Evolutionary conservation across 805 yeast species (phyloP), one percentile per base, ranked within the genome.

Genomic region (Yarrowia sp.): DNA sequence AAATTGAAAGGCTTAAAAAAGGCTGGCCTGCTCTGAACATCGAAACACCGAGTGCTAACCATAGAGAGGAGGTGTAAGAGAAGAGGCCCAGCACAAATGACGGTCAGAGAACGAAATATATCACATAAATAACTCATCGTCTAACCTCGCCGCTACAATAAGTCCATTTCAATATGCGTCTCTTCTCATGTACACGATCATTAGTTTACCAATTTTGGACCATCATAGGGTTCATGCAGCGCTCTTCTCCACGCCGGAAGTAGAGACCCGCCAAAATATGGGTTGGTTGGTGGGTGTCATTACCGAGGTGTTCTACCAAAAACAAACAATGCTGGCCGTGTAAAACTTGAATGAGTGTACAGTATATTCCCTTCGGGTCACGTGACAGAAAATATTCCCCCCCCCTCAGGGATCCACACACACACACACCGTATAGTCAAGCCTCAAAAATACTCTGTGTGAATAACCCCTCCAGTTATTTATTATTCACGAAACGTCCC

Each of bases 131-230:
- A n/a, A n/a, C n/a, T n/a, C n/a, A n/a, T n/a, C n/a, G n/a, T n/a
- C n/a, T n/a, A n/a, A n/a, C n/a, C n/a, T n/a, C n/a, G n/a, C n/a
- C n/a, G n/a, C n/a, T n/a, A n/a, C n/a, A n/a, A n/a, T n/a, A n/a
- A n/a, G n/a, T n/a, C n/a, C n/a, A n/a, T n/a, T n/a, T n/a, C n/a
- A n/a, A n/a, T n/a, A n/a, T n/a, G 8, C 33, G 3, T 10, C 17
- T 22, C 46, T 16, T 6, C 49, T 26, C 49, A 26, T 44, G 38
- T 4, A 4, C 35, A 17, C 28, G 54, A 30, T 48, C 54, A 48
- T 48, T 48, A 48, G 54, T 19, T 30, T 48, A 16, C 54, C 54
- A 32, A 26, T 4, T 48, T 48, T 48, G 54, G 54, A 48, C 54
- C 11, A n/a, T n/a, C n/a, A 30, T 48, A 48, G 54, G 38, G 54